Base-by-base conservation (phyloP, 305 asterid genomes). In the Rubia balearica region DNA sequence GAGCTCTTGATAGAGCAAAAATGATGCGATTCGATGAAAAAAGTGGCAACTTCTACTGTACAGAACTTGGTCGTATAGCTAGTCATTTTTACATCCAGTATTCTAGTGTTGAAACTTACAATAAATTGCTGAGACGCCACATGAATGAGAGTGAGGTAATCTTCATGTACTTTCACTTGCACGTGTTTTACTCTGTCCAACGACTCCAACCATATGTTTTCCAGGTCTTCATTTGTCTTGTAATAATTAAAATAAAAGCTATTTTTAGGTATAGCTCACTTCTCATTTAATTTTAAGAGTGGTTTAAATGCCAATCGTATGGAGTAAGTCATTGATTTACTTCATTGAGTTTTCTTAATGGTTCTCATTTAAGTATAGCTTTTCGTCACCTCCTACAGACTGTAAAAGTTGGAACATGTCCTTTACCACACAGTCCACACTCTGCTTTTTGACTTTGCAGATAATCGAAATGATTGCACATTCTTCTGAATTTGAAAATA, bases 1-100 rank as follows among this genome's bases (percentile, higher is more conserved):
- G 99, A 74, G 83, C 96, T 76, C 98, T 94, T 16, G 99, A 94
- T 87, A 91, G 84, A 83, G 99, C 99, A 69, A 94, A 94, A 86
- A 94, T 94, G 99, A 89, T 94, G 99, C 99, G 98, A 60, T 94
- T 91, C 73, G 99, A 94, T 84, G 99, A 94, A 84, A 91, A 94
- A 85, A 94, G 98, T 77, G 99, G 99, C 82, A 94, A 94, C 81
- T 91, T 94, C 69, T 94, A 89, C 73, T 91, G 98, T 81, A 91
- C 99, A 13, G 99, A 94, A 86, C 99, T 94, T 77, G 99, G 99
- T 69, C 99, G 99, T 71, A 94, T 94, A 66, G 99, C 98, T 61
- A 94, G 99, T 83, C 99, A 94, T 85, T 94, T 94, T 80, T 94
- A 94, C 79, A 94, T 94, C 80, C 99, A 88, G 21, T 94, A 94